phyloP scores from a whole-genome alignment of 371 early-diverging fungal genomes.

The Mucor racemosus region DNA sequence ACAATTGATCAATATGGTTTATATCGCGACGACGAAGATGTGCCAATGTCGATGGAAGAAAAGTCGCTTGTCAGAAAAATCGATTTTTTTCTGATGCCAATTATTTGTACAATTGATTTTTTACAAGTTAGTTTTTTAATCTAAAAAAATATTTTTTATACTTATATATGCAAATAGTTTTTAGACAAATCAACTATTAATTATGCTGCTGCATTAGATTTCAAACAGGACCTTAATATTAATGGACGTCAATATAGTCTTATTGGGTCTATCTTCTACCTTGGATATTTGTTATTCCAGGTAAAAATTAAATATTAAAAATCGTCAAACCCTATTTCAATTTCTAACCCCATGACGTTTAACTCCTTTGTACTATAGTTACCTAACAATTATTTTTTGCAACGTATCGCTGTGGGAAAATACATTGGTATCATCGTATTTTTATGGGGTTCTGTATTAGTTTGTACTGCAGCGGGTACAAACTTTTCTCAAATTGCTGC shows the following conservation, averaged over 20 bases:
- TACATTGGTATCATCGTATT: slow-evolving; percentile 42
- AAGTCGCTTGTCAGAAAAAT: slow-evolving; percentile 41
- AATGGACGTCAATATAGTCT: slow-evolving; percentile 36
- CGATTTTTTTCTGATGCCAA: slow-evolving; percentile 41
- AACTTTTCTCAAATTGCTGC: slow-evolving; percentile 44
- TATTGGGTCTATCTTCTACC: slow-evolving; percentile 43
- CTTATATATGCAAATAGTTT: slow-evolving; percentile 27
- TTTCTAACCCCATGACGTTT: background rate
- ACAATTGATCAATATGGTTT: slow-evolving; percentile 11
- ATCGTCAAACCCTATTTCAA: too few relatives aligned
- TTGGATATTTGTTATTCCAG: slow-evolving; percentile 46
- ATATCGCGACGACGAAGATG: slow-evolving; percentile 20
- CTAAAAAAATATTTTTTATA: background rate
- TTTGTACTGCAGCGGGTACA: slow-evolving; percentile 31
- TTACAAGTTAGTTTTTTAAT: slow-evolving; percentile 31
- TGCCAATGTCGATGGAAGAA: slow-evolving; percentile 34
- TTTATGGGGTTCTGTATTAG: slow-evolving; percentile 42
- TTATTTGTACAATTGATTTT: slow-evolving; percentile 44
- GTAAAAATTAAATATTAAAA: slow-evolving; percentile 14
- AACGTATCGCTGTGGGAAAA: slow-evolving; percentile 35
- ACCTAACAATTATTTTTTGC: slow-evolving; percentile 49
- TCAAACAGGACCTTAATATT: slow-evolving; percentile 37
- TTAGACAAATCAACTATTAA: slow-evolving; percentile 50
- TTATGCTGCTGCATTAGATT: slow-evolving; percentile 36
- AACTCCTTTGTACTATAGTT: slow-evolving; percentile 21